These are phyloP conservation scores for Echites panduratus DNA, from an alignment of 257 asterid genomes.

Conservation along the genomic window DNA sequence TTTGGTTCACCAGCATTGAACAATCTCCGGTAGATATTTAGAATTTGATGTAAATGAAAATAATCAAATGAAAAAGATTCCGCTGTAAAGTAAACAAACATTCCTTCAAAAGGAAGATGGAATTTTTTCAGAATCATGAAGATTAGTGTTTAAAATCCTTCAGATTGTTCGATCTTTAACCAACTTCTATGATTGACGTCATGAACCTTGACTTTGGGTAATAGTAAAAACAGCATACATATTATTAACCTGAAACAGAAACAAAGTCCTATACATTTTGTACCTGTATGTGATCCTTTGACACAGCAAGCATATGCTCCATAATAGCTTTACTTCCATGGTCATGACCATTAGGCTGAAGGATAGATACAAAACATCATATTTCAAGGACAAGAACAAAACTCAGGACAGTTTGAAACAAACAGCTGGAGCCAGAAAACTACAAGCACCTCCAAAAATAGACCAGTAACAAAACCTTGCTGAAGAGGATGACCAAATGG, in stretches of 20 bases:
- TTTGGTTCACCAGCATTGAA: background rate
- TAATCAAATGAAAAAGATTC: background rate
- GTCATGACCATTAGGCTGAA: slow-evolving; percentile 82
- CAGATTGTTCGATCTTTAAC: background rate
- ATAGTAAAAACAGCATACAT: background rate
- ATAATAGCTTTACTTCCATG: slow-evolving; percentile 52
- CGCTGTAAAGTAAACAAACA: background rate
- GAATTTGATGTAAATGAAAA: background rate
- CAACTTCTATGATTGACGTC: background rate
- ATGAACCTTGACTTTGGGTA: background rate
- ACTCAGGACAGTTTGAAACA: background rate
- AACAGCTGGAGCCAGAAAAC: slow-evolving; percentile 1
- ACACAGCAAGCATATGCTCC: slow-evolving; percentile 55
- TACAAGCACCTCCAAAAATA: slow-evolving; percentile 68
- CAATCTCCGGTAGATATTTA: background rate
- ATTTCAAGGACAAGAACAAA: background rate
- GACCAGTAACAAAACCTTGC: slow-evolving; percentile 90
- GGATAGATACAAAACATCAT: slow-evolving; percentile 8
- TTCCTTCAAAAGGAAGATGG: background rate
- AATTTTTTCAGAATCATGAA: background rate
- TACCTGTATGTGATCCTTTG: slow-evolving; percentile 95
- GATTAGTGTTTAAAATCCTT: too few species aligned
- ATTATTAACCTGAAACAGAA: background rate
- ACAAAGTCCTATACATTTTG: background rate
- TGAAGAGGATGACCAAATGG: slow-evolving; percentile 96